A percentile compares a stretch with the other conserved stretches of the same genome.
Conservation (phyloP, 352 stramenopile genomes). For the Phytopythium chamaehyphon region DNA sequence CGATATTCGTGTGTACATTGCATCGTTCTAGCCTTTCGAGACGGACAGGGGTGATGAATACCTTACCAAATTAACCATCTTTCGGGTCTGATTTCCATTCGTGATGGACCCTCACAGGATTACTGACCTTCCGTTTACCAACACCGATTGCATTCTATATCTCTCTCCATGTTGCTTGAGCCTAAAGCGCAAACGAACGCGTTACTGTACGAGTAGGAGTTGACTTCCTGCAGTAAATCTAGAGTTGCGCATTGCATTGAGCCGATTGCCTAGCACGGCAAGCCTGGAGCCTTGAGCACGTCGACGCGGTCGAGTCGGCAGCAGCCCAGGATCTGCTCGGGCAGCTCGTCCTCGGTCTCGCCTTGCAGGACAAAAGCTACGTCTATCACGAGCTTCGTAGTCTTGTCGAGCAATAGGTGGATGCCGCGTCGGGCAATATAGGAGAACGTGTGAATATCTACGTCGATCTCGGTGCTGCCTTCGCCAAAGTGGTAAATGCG, state of each 20-base stretch:
- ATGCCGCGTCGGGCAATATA: constrained; percentile 81
- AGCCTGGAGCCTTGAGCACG: constrained; percentile 49
- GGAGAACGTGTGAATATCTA: constrained; percentile 81
- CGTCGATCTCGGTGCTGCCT: constrained; percentile 67
- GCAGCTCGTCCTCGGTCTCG: constrained; percentile 83
- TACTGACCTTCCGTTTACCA: constrained; percentile 66
- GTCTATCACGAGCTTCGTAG: constrained; percentile 78
- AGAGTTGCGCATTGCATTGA: too few species aligned
- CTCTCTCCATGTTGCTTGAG: too few species aligned
- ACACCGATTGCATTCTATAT: constrained; percentile 5
- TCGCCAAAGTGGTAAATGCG: constrained; percentile 76
- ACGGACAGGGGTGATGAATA: constrained; percentile 71
- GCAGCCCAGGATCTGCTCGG: constrained; percentile 82
- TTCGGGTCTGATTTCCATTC: constrained; percentile 88
- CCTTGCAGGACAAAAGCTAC: constrained; percentile 85
- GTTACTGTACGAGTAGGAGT: too few species aligned
- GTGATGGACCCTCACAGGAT: constrained; percentile 76
- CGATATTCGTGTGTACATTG: not conserved
- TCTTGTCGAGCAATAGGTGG: constrained; percentile 77
- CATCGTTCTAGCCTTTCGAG: not conserved
- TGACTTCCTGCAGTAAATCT: too few species aligned
- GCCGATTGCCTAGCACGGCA: constrained; percentile 24
- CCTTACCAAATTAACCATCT: constrained; percentile 85
- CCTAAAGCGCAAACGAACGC: too few species aligned
- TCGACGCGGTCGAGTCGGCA: constrained; percentile 76